Evolutionary conservation across 129 eudicot species (phyloP).

Genomic region (Calendula officinalis): DNA sequence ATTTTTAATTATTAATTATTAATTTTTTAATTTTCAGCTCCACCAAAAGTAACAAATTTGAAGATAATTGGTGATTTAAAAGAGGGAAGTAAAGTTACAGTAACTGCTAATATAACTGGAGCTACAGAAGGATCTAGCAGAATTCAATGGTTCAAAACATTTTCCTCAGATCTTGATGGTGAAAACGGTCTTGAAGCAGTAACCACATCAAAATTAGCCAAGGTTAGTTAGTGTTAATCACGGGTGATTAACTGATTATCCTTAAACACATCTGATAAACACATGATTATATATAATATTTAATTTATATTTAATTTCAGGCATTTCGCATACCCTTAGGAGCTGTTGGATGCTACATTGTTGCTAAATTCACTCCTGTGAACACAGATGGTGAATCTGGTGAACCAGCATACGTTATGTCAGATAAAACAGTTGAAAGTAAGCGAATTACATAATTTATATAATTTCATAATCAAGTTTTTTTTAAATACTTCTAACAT

Average conservation of each 20-base stretch:
- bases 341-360: slow-evolving; percentile 82
- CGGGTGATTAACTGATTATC: not conserved
- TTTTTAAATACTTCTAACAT: slow-evolving; percentile 17
- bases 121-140: slow-evolving; percentile 93
- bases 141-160: slow-evolving; percentile 97
- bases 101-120: slow-evolving; percentile 77
- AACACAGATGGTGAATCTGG: slow-evolving; percentile 95
- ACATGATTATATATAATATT: slow-evolving; percentile 13
- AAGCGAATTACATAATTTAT: slow-evolving; percentile 25
- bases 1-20: slow-evolving; percentile 23
- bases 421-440: slow-evolving; percentile 80
- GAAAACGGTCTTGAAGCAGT: slow-evolving; percentile 79
- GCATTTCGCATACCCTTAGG: slow-evolving; percentile 95
- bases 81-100: slow-evolving; percentile 93
- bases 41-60: slow-evolving; percentile 79
- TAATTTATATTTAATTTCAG: slow-evolving; percentile 34
- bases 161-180: slow-evolving; percentile 51
- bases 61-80: slow-evolving; percentile 81
- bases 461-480: not conserved
- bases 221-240: slow-evolving; percentile 44
- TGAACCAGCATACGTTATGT: slow-evolving; percentile 64
- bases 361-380: slow-evolving; percentile 96
- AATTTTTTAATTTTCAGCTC: slow-evolving; percentile 71
- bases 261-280: slow-evolving; percentile 3
- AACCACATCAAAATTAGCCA: slow-evolving; percentile 84